Evolutionary conservation across 148 eudicot genomes (phyloP).

Genomic region (Euryodendron excelsum): DNA sequence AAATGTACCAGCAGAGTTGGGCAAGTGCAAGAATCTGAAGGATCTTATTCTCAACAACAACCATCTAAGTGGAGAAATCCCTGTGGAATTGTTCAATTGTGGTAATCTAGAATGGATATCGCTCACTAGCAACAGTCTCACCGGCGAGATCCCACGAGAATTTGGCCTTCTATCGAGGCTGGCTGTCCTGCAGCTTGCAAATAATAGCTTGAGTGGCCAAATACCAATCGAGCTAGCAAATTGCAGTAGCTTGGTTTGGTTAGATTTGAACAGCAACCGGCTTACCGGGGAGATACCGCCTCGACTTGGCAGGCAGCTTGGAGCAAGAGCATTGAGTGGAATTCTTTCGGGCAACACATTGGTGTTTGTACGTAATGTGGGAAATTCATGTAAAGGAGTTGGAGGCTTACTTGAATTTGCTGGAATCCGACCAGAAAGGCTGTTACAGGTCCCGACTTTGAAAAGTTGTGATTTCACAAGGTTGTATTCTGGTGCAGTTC

Average conservation of each 20-base stretch:
- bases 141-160: slow-evolving; percentile 64
- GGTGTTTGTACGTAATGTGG: slow-evolving; percentile 88
- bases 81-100: slow-evolving; percentile 62
- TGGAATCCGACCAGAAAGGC: slow-evolving; percentile 85
- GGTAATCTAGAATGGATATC: slow-evolving; percentile 87
- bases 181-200: slow-evolving; percentile 81
- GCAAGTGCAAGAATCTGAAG: slow-evolving; percentile 71
- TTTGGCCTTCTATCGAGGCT: slow-evolving; percentile 68
- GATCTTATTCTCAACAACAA: slow-evolving; percentile 87
- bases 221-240: slow-evolving; percentile 63
- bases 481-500: slow-evolving; percentile 80
- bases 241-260: slow-evolving; percentile 89
- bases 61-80: slow-evolving; percentile 62
- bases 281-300: slow-evolving; percentile 84
- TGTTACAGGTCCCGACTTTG: slow-evolving; percentile 66
- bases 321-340: slow-evolving; percentile 66
- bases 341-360: slow-evolving; percentile 82
- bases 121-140: slow-evolving; percentile 65
- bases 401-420: slow-evolving; percentile 92
- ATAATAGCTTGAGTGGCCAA: slow-evolving; percentile 66
- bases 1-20: slow-evolving; percentile 62
- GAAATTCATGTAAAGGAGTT: slow-evolving; percentile 89
- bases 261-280: slow-evolving; percentile 80
- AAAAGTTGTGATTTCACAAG: slow-evolving; percentile 86
- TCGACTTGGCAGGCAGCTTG: slow-evolving; percentile 78